Evolutionary conservation across 192 early-diverging fungal genomes (phyloP), one percentile per base, ranked within the genome.

Genomic region (Jimgerdemannia flammicorona): DNA sequence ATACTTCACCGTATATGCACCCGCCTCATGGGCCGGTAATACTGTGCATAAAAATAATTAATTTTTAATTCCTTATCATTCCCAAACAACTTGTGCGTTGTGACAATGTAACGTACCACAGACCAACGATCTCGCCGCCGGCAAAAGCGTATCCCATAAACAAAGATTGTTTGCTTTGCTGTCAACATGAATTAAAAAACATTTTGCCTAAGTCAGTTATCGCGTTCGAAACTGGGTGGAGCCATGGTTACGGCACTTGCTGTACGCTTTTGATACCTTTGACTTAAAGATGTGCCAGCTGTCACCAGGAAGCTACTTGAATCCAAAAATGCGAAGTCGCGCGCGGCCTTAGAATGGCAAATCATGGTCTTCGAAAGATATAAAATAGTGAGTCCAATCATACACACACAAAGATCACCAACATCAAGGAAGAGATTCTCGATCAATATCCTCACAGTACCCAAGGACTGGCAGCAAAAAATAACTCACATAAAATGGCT

Each of bases 131-230:
- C 89, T 88, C 3, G 80, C 66, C n/a, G 85, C 74, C 3, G 93
- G 91, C n/a, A 95, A 70, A 3, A 95, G 75, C 3, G 93, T 89
- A 70, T 95, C 94, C 90, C 91, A 95, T 14, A 95, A 76, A 18
- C 86, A 91, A 4, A 95, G 80, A 77, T 95, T 90, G 41, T 87
- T 89, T 43, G 59, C 73, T 49, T 82, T 68, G 67, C 67, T 68
- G 18, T 41, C 6, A 29, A 29, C 1, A 1, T 29, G 29, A 29
- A 29, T 29, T 29, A 29, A 29, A 29, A 29, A 29, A 1, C 29
- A 59, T 59, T 54, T 59, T 59, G 49, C 14, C 14, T 6, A 14
- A 59, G 49, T 59, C 14, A 6, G 49, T 0, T 59, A 59, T 59
- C 49, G 8, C 14, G 29, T 29, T 29, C 29, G 29, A 29, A 29